Conservation (phyloP, 306 rosid species). For the Myrica gale region DNA sequence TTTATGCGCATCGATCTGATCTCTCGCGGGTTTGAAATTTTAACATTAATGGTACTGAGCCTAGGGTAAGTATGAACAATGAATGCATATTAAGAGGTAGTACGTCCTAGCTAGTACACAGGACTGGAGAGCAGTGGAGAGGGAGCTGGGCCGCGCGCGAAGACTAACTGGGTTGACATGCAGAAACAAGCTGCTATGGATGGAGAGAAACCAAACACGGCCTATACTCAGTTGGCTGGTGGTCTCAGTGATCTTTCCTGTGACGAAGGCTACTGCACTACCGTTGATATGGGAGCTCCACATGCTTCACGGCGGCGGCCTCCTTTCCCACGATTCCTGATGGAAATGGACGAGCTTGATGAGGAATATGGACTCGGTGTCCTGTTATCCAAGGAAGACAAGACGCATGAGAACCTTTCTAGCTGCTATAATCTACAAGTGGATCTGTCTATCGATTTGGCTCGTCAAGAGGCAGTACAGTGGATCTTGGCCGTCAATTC, state of each 20-base stretch:
- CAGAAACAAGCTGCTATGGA: background rate
- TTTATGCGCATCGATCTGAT: no score
- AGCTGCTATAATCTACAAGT: background rate
- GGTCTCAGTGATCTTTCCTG: background rate
- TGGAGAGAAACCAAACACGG: background rate
- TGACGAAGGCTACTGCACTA: background rate
- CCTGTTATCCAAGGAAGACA: conserved; percentile 5
- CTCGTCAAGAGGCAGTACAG: background rate
- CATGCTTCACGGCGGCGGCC: background rate
- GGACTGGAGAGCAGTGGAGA: no score
- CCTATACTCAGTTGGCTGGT: no score
- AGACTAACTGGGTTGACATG: background rate
- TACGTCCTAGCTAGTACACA: no score
- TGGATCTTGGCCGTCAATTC: background rate
- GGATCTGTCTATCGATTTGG: background rate
- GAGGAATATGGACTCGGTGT: background rate
- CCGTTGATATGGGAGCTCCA: background rate
- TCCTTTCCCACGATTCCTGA: background rate
- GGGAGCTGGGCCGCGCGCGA: no score
- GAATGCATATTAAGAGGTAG: no score
- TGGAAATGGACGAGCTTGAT: background rate
- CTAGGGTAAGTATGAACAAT: no score
- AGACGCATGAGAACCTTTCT: background rate
- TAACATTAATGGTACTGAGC: no score
- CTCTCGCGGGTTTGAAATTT: no score